phyloP scores from a whole-genome alignment of 257 asterid genomes.

The Lantana camara region DNA sequence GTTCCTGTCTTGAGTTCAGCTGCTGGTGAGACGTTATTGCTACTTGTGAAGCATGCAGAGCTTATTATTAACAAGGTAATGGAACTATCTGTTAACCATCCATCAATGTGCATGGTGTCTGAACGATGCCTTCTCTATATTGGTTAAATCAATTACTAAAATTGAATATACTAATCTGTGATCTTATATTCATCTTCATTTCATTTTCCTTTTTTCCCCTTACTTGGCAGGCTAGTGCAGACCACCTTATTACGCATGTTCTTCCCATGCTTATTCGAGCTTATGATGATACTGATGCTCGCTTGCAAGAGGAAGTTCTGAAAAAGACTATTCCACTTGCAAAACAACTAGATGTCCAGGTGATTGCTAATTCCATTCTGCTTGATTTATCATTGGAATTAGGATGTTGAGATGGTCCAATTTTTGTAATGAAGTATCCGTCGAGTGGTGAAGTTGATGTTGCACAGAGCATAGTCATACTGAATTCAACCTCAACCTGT shows the following conservation, averaged over 20 bases:
- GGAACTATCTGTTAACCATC: constrained; percentile 14
- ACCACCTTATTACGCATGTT: constrained; percentile 76
- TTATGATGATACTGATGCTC: constrained; percentile 91
- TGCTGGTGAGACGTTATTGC: constrained; percentile 90
- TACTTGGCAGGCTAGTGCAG: constrained; percentile 83
- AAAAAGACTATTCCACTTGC: constrained; percentile 78
- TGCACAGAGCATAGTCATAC: background rate
- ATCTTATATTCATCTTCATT: constrained; percentile 14
- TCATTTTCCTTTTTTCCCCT: background rate
- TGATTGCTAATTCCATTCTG: constrained; percentile 34
- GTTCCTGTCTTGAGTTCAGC: constrained; percentile 94
- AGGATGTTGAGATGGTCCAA: constrained; percentile 6
- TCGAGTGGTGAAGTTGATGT: background rate
- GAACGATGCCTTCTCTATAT: too few relatives aligned
- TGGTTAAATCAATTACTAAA: constrained; percentile 16
- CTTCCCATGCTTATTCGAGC: constrained; percentile 97
- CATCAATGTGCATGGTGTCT: background rate
- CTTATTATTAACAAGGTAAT: constrained; percentile 91
- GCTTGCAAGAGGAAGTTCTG: constrained; percentile 98
- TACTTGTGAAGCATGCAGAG: constrained; percentile 93
- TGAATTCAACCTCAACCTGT: background rate
- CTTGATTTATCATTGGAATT: constrained; percentile 2
- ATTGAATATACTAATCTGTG: constrained; percentile 27
- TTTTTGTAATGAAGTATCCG: background rate
- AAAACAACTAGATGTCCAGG: constrained; percentile 91